A percentile compares a stretch with the other conserved stretches of the same genome.
phyloP scores from a whole-genome alignment of 345 rosid genomes.

The Gynandropsis gynandra region DNA sequence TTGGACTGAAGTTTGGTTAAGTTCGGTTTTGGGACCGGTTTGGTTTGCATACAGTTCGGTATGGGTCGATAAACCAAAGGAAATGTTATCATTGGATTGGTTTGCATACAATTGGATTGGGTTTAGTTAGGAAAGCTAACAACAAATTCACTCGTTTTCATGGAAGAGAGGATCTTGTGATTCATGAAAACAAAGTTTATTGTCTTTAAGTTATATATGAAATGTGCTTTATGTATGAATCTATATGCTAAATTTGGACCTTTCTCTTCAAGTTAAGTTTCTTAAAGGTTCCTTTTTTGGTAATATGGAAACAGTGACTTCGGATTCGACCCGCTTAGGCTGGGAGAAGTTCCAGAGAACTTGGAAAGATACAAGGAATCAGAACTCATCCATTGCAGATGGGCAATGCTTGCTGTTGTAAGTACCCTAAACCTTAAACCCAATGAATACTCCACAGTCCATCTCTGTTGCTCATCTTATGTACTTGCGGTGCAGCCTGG shows the following conservation, averaged over 20 bases:
- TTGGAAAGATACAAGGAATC: conserved; percentile 97
- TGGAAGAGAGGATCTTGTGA: too few species aligned
- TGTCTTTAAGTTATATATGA: too few species aligned
- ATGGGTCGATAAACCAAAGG: too few species aligned
- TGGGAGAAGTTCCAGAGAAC: conserved; percentile 91
- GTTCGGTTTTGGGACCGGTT: too few species aligned
- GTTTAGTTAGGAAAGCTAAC: too few species aligned
- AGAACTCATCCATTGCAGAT: conserved; percentile 93
- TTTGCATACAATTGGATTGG: too few species aligned
- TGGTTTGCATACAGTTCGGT: too few species aligned
- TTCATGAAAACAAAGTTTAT: too few species aligned
- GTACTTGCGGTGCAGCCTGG: conserved; percentile 57
- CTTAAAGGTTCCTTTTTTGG: conserved; percentile 6
- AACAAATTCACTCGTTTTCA: too few species aligned
- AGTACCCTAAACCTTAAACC: conserved; percentile 34
- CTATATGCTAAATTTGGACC: not conserved
- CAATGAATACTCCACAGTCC: too few species aligned
- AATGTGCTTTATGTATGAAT: not conserved
- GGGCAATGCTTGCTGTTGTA: conserved; percentile 99
- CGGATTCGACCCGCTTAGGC: conserved; percentile 94
- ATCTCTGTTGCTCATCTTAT: not conserved
- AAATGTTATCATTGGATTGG: too few species aligned
- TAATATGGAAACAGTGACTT: conserved; percentile 67
- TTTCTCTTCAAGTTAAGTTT: not conserved
- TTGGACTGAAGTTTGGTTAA: too few species aligned